Percentiles rank a stretch among this genome's conserved stretches.
Conservation (phyloP, 257 asterid genomes). For the Capsicum baccatum region DNA sequence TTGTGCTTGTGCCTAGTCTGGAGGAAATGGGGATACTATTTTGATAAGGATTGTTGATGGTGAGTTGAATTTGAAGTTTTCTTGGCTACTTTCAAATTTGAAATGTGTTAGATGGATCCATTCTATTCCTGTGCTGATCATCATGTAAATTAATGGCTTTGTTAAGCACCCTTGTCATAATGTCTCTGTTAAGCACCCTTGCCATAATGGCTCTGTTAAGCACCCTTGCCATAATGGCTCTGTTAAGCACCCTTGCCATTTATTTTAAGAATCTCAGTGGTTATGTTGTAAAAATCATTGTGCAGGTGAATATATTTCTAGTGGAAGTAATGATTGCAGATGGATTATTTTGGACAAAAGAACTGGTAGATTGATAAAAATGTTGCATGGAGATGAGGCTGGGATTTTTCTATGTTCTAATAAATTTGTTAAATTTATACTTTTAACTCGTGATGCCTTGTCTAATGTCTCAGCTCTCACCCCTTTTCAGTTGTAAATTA, state of each 20-base stretch:
- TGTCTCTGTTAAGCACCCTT: too few species aligned
- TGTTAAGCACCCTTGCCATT: background rate
- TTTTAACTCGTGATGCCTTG: background rate
- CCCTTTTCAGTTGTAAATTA: constrained; percentile 86
- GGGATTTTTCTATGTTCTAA: constrained; percentile 50
- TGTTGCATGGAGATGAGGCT: constrained; percentile 90
- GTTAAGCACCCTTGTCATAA: background rate
- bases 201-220: too few species aligned
- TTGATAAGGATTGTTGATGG: background rate
- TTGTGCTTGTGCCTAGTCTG: background rate
- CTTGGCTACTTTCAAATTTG: constrained; percentile 7
- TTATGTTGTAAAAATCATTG: constrained; percentile 21
- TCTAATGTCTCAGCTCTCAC: constrained; percentile 30
- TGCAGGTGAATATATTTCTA: constrained; percentile 88
- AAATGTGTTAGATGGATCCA: constrained; percentile 12
- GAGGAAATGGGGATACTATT: background rate
- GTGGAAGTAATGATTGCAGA: constrained; percentile 98
- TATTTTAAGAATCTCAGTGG: constrained; percentile 26
- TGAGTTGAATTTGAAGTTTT: constrained; percentile 13
- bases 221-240: background rate
- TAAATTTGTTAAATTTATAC: background rate
- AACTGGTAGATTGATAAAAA: constrained; percentile 83
- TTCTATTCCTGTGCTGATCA: constrained; percentile 1
- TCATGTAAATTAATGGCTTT: constrained; percentile 13
- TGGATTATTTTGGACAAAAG: constrained; percentile 97